Evolutionary conservation across 495 filamentous ascomycete genomes (phyloP).

Genomic region (Aspergillus affinis): DNA sequence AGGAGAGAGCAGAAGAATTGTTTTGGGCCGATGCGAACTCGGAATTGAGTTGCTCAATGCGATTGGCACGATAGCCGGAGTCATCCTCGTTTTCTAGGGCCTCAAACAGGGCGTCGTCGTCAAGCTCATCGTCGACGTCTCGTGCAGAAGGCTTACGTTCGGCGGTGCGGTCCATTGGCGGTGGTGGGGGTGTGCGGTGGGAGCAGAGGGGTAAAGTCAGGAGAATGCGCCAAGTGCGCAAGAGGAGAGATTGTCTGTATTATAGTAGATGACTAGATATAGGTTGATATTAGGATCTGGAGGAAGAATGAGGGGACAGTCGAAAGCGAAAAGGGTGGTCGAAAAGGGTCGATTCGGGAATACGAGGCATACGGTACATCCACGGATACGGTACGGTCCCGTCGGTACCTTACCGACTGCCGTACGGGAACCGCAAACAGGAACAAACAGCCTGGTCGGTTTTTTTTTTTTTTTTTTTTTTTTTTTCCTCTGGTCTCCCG

Average conservation of each 20-base stretch:
- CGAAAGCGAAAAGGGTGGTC: too few relatives aligned
- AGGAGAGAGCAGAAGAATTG: conserved; percentile 13
- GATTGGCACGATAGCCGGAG: conserved; percentile 64
- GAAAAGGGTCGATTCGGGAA: too few relatives aligned
- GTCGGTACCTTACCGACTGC: neutral
- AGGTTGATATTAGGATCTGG: too few relatives aligned
- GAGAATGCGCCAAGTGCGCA: neutral
- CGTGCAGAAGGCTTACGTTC: conserved; percentile 10
- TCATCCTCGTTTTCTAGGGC: conserved; percentile 66
- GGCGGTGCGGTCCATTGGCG: conserved; percentile 3
- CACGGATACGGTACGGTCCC: neutral
- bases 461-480: conserved; percentile 12
- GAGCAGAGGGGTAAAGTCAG: neutral
- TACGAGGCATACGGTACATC: neutral
- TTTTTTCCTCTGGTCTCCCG: conserved; percentile 1
- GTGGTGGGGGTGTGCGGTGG: neutral
- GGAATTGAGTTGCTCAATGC: conserved; percentile 69
- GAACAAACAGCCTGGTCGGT: neutral
- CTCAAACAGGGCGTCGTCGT: conserved; percentile 72
- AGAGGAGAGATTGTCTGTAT: too few relatives aligned
- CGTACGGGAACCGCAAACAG: neutral
- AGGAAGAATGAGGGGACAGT: too few relatives aligned
- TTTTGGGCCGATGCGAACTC: conserved; percentile 54
- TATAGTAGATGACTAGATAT: too few relatives aligned
- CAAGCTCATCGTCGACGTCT: conserved; percentile 43